Conservation (phyloP, 148 eudicot genomes). For the Silene conica region DNA sequence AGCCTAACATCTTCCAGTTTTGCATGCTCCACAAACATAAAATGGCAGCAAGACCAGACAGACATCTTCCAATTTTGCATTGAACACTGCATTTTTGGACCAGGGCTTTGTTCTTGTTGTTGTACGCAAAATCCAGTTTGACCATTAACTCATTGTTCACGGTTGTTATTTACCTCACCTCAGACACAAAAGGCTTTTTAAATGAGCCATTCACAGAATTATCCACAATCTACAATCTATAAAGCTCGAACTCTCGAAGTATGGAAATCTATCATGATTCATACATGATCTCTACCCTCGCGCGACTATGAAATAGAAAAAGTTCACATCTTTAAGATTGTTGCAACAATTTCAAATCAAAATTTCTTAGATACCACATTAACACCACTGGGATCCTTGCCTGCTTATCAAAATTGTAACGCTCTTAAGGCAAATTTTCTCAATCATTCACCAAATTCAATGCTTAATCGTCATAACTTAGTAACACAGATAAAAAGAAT, state of each 20-base stretch:
- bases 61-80: neutral
- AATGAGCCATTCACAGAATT: neutral
- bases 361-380: neutral
- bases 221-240: neutral
- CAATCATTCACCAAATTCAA: neutral
- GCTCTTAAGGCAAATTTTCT: neutral
- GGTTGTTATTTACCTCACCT: neutral
- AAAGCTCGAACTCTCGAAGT: neutral
- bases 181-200: too few relatives aligned
- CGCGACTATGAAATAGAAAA: neutral
- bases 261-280: neutral
- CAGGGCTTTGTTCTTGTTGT: neutral
- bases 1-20: neutral
- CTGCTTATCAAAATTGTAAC: neutral
- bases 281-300: neutral
- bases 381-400: neutral
- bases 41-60: slow-evolving; percentile 3
- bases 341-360: neutral
- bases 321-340: neutral
- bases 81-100: neutral
- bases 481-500: neutral
- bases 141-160: too few relatives aligned
- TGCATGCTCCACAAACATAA: neutral
- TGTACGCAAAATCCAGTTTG: too few relatives aligned
- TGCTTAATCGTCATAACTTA: neutral